Percentiles rank a stretch among this genome's conserved stretches.
Evolutionary conservation across 371 early-diverging fungal genomes (phyloP).

Genomic region (Mortierella sp.): DNA sequence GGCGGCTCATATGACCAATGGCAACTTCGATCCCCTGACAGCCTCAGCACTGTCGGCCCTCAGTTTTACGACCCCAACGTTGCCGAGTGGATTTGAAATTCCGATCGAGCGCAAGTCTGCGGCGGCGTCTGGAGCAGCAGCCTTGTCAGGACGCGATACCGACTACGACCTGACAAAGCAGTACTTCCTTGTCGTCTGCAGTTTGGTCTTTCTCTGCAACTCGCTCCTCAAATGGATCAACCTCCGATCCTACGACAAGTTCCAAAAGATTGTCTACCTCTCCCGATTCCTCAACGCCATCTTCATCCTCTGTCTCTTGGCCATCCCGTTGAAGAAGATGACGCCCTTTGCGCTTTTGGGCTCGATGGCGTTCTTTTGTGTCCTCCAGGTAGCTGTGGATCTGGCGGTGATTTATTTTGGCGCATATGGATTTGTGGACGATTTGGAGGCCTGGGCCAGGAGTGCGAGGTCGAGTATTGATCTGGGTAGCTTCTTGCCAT

Average conservation of each 20-base stretch:
- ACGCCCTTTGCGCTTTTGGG: slow-evolving; percentile 63
- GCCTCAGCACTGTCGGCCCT: not conserved
- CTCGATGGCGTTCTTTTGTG: slow-evolving; percentile 65
- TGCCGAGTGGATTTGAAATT: slow-evolving; percentile 30
- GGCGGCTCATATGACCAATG: slow-evolving; percentile 7
- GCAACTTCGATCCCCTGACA: not conserved
- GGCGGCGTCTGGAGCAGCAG: slow-evolving; percentile 11
- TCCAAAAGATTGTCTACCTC: slow-evolving; percentile 60
- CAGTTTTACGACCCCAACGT: not conserved
- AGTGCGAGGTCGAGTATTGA: slow-evolving; percentile 45
- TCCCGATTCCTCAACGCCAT: slow-evolving; percentile 65
- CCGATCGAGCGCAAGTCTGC: slow-evolving; percentile 18
- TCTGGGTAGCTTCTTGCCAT: slow-evolving; percentile 33
- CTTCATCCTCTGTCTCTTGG: slow-evolving; percentile 64
- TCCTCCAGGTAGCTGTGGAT: slow-evolving; percentile 59
- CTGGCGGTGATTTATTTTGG: slow-evolving; percentile 52
- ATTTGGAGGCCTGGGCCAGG: slow-evolving; percentile 43
- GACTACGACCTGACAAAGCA: slow-evolving; percentile 53
- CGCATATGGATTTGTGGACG: slow-evolving; percentile 48
- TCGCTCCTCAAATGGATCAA: slow-evolving; percentile 58
- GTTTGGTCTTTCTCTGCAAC: slow-evolving; percentile 52
- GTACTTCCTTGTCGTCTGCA: slow-evolving; percentile 27
- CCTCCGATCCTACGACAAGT: slow-evolving; percentile 43
- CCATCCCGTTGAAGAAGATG: slow-evolving; percentile 57
- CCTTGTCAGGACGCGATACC: slow-evolving; percentile 56